Base-by-base conservation (phyloP, 108 stramenopile species). In the Cyclotella kingstonii region DNA sequence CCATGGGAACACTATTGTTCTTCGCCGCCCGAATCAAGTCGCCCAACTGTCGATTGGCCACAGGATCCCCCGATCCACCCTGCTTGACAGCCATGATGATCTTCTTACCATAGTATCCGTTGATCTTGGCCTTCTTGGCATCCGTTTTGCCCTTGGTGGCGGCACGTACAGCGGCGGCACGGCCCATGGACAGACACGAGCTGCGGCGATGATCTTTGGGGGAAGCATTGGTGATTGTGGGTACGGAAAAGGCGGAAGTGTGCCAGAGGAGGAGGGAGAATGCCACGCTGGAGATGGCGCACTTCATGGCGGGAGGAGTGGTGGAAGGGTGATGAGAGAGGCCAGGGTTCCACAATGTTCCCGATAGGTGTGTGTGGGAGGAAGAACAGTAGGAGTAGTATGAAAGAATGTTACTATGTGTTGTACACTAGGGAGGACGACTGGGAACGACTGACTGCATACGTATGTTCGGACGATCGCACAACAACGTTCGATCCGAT, bases 81-180 rank as follows among this genome's bases (percentile, higher is more conserved):
- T 80, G 76, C 66, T 87, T 89, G 47, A 94, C 89, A 12, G 91
- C 91, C 90, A 93, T 89, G 49, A 90, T 90, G 49, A 95, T 88
- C 50, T 83, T 87, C 79, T 93, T 93, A 42, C 91, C 95, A 63
- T 82, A 93, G 14, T 79, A 54, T 0, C 73, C 94, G 56, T 92
- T 91, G 3, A 70, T 76, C 54, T 95, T 95, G 30, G 94, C 87
- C 68, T 95, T 95, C 45, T 78, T 78, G 17, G 78, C 77, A 67
- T 95, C 90, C n/a, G 90, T 87, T 54, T 90, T 95, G 34, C 82
- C 76, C 60, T 92, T 92, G 53, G 94, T 92, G 18, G 81, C 77
- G 5, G 87, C 91, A 26, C 91, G 89, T 9, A 91, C 89, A 29
- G 89, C 89, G 44, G 94, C 94, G 26, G 91, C 94, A 23, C 94